Evolutionary conservation across 805 yeast species (phyloP).

Genomic region (Dipodascopsis tothii): DNA sequence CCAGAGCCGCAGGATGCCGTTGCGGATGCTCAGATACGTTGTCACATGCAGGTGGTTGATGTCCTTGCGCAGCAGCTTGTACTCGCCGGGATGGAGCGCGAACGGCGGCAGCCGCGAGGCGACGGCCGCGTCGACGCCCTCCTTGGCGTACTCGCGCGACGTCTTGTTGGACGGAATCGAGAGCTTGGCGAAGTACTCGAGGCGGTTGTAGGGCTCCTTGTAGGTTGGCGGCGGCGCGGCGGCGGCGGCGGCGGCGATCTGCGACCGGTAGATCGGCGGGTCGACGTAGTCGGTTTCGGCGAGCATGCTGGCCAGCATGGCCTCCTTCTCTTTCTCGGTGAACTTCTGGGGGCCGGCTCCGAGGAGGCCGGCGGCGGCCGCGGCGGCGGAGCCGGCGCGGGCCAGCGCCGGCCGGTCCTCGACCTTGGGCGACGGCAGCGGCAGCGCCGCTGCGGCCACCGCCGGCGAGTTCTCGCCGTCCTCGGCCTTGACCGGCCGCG

Average conservation of each 20-base stretch:
- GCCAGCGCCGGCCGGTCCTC: too few species aligned
- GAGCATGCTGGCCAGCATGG: conserved; percentile 14
- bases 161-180: conserved; percentile 35
- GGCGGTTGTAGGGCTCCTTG: conserved; percentile 19
- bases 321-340: conserved; percentile 8
- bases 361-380: too few species aligned
- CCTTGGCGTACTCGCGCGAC: conserved; percentile 15
- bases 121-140: conserved; percentile 33
- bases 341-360: neutral
- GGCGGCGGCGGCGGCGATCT: conserved; percentile 12
- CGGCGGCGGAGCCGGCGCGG: too few species aligned
- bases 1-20: conserved; percentile 39
- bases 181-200: conserved; percentile 33
- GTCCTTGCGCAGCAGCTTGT: conserved; percentile 30
- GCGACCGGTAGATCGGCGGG: conserved; percentile 22
- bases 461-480: too few species aligned
- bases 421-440: too few species aligned
- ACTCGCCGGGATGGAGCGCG: conserved; percentile 33
- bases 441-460: too few species aligned
- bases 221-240: neutral
- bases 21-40: conserved; percentile 37
- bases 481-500: too few species aligned
- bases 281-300: conserved; percentile 21
- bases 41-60: conserved; percentile 35
- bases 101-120: conserved; percentile 36